Evolutionary conservation across 2,329 filamentous ascomycete species (phyloP).

Genomic region (Talaromyces sp.): DNA sequence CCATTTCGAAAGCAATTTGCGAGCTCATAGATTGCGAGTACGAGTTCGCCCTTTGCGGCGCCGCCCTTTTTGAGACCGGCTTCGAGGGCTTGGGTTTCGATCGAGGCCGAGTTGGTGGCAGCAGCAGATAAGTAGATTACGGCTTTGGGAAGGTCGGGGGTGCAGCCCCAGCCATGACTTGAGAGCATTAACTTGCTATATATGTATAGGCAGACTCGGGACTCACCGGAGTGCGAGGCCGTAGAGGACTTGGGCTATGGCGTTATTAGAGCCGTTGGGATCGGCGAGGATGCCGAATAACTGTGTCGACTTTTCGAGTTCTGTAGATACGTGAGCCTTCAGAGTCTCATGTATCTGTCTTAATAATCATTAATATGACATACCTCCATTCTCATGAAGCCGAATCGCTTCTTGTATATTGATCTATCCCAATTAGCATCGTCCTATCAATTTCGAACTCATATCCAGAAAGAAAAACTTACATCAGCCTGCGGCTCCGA

Average conservation of each 20-base stretch:
- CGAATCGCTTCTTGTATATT: slow-evolving; percentile 95
- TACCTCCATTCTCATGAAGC: slow-evolving; percentile 75
- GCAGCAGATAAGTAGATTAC: slow-evolving; percentile 83
- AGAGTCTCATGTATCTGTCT: neutral
- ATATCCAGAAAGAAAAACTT: slow-evolving; percentile 18
- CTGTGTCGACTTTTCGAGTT: slow-evolving; percentile 72
- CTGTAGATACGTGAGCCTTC: slow-evolving; percentile 29
- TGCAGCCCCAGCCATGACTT: slow-evolving; percentile 90
- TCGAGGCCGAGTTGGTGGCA: slow-evolving; percentile 80
- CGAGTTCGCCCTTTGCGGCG: slow-evolving; percentile 89
- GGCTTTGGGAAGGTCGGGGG: slow-evolving; percentile 66
- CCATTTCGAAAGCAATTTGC: slow-evolving; percentile 75
- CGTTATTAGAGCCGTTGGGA: slow-evolving; percentile 80
- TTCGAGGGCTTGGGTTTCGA: slow-evolving; percentile 79
- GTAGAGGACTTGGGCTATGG: slow-evolving; percentile 91
- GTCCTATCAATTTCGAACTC: neutral
- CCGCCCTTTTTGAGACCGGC: slow-evolving; percentile 91
- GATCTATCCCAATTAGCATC: slow-evolving; percentile 25
- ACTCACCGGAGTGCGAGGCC: slow-evolving; percentile 79
- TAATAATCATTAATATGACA: slow-evolving; percentile 17
- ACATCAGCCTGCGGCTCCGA: slow-evolving; percentile 37
- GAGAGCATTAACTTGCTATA: neutral
- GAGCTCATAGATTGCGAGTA: slow-evolving; percentile 93
- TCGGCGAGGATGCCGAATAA: slow-evolving; percentile 84
- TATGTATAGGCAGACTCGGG: neutral